phyloP scores from a whole-genome alignment of 768 basidiomycete species.

The Xerocomellus amylosporus region DNA sequence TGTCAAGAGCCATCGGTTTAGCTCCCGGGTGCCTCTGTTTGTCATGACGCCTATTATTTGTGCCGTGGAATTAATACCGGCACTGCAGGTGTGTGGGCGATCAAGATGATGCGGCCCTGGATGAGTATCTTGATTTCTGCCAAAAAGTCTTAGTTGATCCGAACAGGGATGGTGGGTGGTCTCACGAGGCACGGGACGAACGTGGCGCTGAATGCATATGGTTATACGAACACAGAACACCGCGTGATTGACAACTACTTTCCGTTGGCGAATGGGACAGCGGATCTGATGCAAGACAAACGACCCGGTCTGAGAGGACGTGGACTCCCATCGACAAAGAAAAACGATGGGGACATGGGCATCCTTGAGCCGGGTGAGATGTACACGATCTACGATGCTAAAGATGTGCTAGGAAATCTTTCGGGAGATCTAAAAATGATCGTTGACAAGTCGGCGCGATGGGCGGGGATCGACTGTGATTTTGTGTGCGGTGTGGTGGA shows the following conservation, averaged over 20 bases:
- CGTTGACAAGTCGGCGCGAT: slow-evolving; percentile 47
- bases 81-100: slow-evolving; percentile 50
- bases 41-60: slow-evolving; percentile 23
- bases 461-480: slow-evolving; percentile 53
- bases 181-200: slow-evolving; percentile 12
- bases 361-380: slow-evolving; percentile 53
- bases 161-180: slow-evolving; percentile 26
- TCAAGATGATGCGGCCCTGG: slow-evolving; percentile 49
- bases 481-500: slow-evolving; percentile 58
- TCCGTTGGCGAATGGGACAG: slow-evolving; percentile 28
- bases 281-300: not conserved
- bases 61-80: slow-evolving; percentile 4
- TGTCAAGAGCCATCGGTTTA: slow-evolving; percentile 38
- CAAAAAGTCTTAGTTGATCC: slow-evolving; percentile 46
- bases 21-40: slow-evolving; percentile 46
- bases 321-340: slow-evolving; percentile 10
- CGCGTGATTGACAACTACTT: slow-evolving; percentile 42
- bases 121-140: slow-evolving; percentile 67
- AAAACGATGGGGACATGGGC: slow-evolving; percentile 4
- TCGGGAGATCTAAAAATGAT: slow-evolving; percentile 51
- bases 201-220: slow-evolving; percentile 11
- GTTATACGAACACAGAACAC: slow-evolving; percentile 21
- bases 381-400: slow-evolving; percentile 62
- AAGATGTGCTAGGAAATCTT: slow-evolving; percentile 63
- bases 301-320: not conserved